Percentiles rank a stretch among this genome's conserved stretches.
These are phyloP conservation scores for Aspergillus texensis DNA, from an alignment of 2,329 filamentous ascomycete species.

Conservation along the genomic window DNA sequence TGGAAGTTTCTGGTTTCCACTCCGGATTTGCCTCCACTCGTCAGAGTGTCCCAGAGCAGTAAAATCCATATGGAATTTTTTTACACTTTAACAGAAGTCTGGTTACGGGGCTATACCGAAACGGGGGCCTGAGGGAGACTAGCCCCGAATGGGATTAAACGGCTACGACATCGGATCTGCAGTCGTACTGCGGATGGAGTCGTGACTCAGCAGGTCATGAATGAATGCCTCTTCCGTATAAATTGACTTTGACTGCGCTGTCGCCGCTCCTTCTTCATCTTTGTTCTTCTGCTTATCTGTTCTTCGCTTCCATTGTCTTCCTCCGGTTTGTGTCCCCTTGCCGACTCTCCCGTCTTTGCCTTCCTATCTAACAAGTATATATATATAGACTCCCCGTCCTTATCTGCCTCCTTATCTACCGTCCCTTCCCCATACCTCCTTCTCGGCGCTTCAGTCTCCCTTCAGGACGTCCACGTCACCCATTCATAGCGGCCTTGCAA, in stretches of 20 bases:
- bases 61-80: no score
- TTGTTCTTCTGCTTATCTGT: not conserved
- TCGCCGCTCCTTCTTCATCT: constrained; percentile 18
- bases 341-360: not conserved
- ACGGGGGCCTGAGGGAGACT: not conserved
- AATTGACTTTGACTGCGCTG: constrained; percentile 26
- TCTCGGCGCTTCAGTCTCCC: not conserved
- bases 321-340: constrained; percentile 12
- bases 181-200: constrained; percentile 7
- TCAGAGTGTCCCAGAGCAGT: not conserved
- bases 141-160: constrained; percentile 4
- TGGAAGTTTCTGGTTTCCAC: constrained; percentile 4
- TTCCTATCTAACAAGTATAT: constrained; percentile 9
- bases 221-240: constrained; percentile 22
- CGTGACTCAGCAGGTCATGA: constrained; percentile 22
- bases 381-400: constrained; percentile 6
- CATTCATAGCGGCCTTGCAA: not conserved
- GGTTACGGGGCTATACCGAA: not conserved
- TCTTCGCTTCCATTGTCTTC: constrained; percentile 7
- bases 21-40: constrained; percentile 1
- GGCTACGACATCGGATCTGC: constrained; percentile 16
- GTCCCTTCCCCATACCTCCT: not conserved
- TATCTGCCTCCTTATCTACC: constrained; percentile 13
- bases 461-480: not conserved
- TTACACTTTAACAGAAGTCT: not conserved